phyloP scores from a whole-genome alignment of 805 yeast species.

The Maudiozyma saulgeensis region DNA sequence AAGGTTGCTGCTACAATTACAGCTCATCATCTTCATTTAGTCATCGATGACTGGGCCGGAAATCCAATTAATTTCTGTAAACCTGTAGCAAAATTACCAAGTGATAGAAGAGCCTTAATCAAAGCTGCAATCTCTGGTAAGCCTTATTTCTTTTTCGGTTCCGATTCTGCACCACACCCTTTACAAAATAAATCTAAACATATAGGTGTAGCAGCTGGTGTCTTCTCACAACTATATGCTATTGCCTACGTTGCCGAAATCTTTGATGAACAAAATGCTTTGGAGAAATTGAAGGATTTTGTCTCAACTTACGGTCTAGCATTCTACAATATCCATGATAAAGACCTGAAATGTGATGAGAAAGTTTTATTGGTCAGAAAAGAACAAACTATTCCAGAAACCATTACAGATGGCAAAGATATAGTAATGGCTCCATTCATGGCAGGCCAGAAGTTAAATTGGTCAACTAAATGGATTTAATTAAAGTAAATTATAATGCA shows the following conservation, averaged over 20 bases:
- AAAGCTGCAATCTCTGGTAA: conserved; percentile 86
- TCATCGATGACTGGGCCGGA: conserved; percentile 95
- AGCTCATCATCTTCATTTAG: conserved; percentile 85
- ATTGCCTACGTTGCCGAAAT: conserved; percentile 78
- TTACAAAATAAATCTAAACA: conserved; percentile 65
- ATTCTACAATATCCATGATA: conserved; percentile 54
- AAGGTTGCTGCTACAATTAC: conserved; percentile 88
- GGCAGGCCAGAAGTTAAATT: conserved; percentile 66
- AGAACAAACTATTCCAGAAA: conserved; percentile 49
- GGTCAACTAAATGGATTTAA: conserved; percentile 66
- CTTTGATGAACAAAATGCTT: conserved; percentile 55
- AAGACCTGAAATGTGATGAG: conserved; percentile 36
- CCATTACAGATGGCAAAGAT: conserved; percentile 36
- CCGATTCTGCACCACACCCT: conserved; percentile 98
- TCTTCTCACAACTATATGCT: conserved; percentile 79
- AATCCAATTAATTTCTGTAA: conserved; percentile 91
- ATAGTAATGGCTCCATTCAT: conserved; percentile 71
- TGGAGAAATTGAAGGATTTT: conserved; percentile 62
- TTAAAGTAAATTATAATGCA: not conserved
- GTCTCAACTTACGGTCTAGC: conserved; percentile 63
- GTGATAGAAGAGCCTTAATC: conserved; percentile 70
- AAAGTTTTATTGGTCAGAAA: conserved; percentile 48
- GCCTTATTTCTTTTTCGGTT: conserved; percentile 90
- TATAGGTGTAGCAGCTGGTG: conserved; percentile 94
- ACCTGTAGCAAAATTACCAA: conserved; percentile 92